Percentiles rank a stretch among this genome's conserved stretches.
Evolutionary conservation across 2,329 filamentous ascomycete species (phyloP).

Genomic region (Alternaria arbusti): DNA sequence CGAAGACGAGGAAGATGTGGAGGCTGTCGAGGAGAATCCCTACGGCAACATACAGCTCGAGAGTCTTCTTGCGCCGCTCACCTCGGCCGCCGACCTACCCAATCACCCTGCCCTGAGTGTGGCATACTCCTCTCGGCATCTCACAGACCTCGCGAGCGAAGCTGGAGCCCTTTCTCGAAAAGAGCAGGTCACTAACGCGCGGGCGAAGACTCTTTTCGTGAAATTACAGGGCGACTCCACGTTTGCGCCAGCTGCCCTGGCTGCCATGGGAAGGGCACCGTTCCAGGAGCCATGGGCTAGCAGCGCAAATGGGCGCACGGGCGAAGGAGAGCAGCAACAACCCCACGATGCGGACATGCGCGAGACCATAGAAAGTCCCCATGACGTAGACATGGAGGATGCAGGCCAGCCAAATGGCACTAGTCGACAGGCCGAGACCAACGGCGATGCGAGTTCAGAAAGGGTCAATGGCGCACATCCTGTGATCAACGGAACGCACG

Average conservation of each 20-base stretch:
- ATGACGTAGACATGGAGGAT: slow-evolving; percentile 41
- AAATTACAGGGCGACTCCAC: slow-evolving; percentile 76
- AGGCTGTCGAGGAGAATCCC: slow-evolving; percentile 72
- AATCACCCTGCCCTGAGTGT: slow-evolving; percentile 76
- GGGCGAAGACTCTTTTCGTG: slow-evolving; percentile 75
- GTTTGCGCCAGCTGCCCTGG: slow-evolving; percentile 63
- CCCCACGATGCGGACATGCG: slow-evolving; percentile 17
- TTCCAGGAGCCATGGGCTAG: slow-evolving; percentile 25
- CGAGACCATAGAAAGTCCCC: slow-evolving; percentile 14
- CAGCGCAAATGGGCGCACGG: slow-evolving; percentile 8
- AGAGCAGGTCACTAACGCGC: slow-evolving; percentile 75
- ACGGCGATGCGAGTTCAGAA: slow-evolving; percentile 13
- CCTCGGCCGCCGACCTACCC: slow-evolving; percentile 74
- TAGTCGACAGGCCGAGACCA: slow-evolving; percentile 11
- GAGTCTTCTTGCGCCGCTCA: slow-evolving; percentile 76
- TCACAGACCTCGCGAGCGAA: slow-evolving; percentile 73
- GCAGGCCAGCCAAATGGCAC: slow-evolving; percentile 25
- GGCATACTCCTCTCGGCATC: slow-evolving; percentile 75
- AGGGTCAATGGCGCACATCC: slow-evolving; percentile 25
- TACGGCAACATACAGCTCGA: slow-evolving; percentile 76
- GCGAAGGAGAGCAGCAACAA: slow-evolving; percentile 17
- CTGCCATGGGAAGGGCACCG: slow-evolving; percentile 54
- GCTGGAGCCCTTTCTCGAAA: slow-evolving; percentile 74
- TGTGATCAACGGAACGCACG: slow-evolving; percentile 30
- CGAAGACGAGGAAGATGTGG: slow-evolving; percentile 66